Evolutionary conservation across 140 eudicot species (phyloP).

Genomic region (Senecio squalidus): DNA sequence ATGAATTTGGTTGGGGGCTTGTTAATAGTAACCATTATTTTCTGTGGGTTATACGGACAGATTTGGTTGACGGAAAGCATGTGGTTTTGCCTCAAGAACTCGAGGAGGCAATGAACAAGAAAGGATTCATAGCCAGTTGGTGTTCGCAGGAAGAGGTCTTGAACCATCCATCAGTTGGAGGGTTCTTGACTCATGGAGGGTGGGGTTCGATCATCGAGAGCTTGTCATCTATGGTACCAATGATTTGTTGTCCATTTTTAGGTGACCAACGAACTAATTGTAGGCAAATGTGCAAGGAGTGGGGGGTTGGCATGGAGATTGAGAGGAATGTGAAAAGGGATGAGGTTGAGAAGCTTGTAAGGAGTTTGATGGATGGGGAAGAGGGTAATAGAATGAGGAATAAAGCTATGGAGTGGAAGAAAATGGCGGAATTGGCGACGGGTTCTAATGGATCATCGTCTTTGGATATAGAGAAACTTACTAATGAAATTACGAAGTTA

Average conservation of each 20-base stretch:
- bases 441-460: conserved; percentile 23
- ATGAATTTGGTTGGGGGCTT: conserved; percentile 43
- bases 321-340: conserved; percentile 20
- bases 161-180: conserved; percentile 28
- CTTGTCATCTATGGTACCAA: conserved; percentile 31
- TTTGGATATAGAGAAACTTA: conserved; percentile 23
- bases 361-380: conserved; percentile 11
- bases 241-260: conserved; percentile 32
- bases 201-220: conserved; percentile 42
- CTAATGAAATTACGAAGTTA: neutral
- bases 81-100: conserved; percentile 28
- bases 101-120: conserved; percentile 1
- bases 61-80: conserved; percentile 29
- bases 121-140: conserved; percentile 31
- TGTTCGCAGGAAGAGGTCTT: conserved; percentile 36
- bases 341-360: conserved; percentile 21
- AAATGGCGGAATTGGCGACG: conserved; percentile 11
- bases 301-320: conserved; percentile 23
- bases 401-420: conserved; percentile 25
- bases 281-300: conserved; percentile 9
- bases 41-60: conserved; percentile 30
- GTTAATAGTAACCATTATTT: conserved; percentile 26
- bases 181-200: conserved; percentile 43
- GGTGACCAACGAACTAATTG: conserved; percentile 28
- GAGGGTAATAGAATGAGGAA: conserved; percentile 16